Evolutionary conservation across 163 green algal genomes (phyloP), one percentile per base, ranked within the genome.

Genomic region (Scenedesmus sp.): DNA sequence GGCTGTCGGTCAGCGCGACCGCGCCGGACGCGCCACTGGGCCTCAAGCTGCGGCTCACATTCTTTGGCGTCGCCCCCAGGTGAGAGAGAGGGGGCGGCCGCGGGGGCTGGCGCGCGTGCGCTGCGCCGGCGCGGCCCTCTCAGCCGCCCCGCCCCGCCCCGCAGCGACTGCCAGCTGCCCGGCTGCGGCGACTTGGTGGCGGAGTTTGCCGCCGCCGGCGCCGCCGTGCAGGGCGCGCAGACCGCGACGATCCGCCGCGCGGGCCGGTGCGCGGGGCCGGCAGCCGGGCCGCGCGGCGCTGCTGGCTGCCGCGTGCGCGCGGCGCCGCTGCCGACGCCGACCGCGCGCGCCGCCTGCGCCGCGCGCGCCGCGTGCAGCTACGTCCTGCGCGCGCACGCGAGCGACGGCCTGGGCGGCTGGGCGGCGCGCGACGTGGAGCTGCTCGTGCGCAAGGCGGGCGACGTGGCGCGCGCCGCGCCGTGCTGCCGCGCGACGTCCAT

Each of bases 391-490:
- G 71, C 22, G 11, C 71, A 80, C n/a, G 71, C 71, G 3, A 71
- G 58, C 44, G 58, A 80, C n/a, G 53, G 42, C 31, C 24, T 42
- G 13, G 44, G 28, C 33, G 58, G 71, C 47, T 71, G 56, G 56
- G 33, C 71, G 42, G 60, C 17, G 31, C 22, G 28, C 17, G 71
- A 80, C 26, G 42, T 47, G 53, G 56, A 51, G n/a, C 10, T 80
- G 45, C 28, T 80, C 6, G 71, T 80, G 39, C 71, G 71, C 71
- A 80, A 80, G 33, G 22, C 15, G 20, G 58, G 71, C 15, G 71
- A 80, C 28, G 58, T 44, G 33, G 22, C 15, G 4, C 2, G 57
- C 3, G 20, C 20, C 28, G 71, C 71, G 14, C 58, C 71, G 6
- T 80, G 71, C 47, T 80, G 71, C 58, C 57, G 71, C 28, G 50